phyloP scores from a whole-genome alignment of 73 alveolate genomes.

The Paramecium sonneborni region DNA sequence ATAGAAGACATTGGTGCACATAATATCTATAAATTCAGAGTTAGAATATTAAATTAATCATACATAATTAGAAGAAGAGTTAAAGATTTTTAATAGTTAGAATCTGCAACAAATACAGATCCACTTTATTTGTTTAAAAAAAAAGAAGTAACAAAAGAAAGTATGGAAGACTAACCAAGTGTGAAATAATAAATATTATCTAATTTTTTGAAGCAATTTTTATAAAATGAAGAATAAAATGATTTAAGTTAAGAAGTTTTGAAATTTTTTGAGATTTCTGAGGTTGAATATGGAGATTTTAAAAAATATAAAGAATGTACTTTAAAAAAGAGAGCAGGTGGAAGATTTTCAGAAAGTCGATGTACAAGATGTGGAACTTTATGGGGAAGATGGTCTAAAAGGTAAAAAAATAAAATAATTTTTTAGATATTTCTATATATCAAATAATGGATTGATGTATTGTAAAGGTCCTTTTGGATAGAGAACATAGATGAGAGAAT shows the following conservation, averaged over 20 bases:
- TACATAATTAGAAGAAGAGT: not conserved
- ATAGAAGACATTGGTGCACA: not conserved
- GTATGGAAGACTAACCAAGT: not conserved
- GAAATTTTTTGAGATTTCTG: too few species aligned
- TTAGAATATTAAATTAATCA: not conserved
- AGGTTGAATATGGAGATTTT: not conserved
- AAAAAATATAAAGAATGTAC: slow-evolving; percentile 42
- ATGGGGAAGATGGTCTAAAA: slow-evolving; percentile 65
- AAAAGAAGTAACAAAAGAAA: not conserved
- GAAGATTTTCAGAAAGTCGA: slow-evolving; percentile 48
- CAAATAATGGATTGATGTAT: slow-evolving; percentile 44
- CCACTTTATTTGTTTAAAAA: not conserved
- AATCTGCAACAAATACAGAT: not conserved
- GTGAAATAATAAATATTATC: too few species aligned
- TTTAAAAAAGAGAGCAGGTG: slow-evolving; percentile 32
- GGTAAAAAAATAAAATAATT: too few species aligned
- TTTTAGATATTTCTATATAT: slow-evolving; percentile 52
- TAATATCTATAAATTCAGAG: not conserved
- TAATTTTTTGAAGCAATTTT: too few species aligned
- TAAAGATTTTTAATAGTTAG: not conserved
- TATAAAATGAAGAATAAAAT: too few species aligned
- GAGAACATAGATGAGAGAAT: not conserved
- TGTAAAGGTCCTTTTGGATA: slow-evolving; percentile 11
- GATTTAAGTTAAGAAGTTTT: too few species aligned
- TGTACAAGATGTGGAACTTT: slow-evolving; percentile 62